These are phyloP conservation scores for Diutina sp. DNA, from an alignment of 1,139 yeast genomes.

Conservation along the genomic window DNA sequence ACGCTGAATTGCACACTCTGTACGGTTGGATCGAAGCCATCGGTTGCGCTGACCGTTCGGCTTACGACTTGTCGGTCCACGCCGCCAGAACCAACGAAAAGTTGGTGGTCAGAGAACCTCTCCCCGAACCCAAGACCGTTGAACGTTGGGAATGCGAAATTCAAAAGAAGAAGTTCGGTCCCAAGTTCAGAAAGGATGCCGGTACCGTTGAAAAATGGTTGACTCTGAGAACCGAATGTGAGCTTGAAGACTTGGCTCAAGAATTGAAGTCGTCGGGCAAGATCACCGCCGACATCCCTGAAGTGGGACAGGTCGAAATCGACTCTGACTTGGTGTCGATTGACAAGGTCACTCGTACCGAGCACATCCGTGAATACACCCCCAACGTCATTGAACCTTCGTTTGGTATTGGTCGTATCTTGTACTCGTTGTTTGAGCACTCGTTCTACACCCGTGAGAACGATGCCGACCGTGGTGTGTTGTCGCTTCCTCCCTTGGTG, in stretches of 20 bases:
- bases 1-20: slow-evolving; percentile 90
- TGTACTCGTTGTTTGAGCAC: slow-evolving; percentile 90
- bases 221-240: slow-evolving; percentile 66
- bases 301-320: slow-evolving; percentile 52
- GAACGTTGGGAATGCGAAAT: slow-evolving; percentile 76
- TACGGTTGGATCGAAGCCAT: slow-evolving; percentile 99
- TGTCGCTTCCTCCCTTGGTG: slow-evolving; percentile 89
- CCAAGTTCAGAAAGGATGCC: slow-evolving; percentile 93
- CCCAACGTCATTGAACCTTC: slow-evolving; percentile 99
- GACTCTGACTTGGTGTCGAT: slow-evolving; percentile 62
- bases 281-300: slow-evolving; percentile 50
- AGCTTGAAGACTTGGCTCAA: slow-evolving; percentile 62
- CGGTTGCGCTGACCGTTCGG: slow-evolving; percentile 99
- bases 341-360: slow-evolving; percentile 67
- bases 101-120: slow-evolving; percentile 83
- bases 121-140: slow-evolving; percentile 72
- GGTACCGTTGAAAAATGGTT: slow-evolving; percentile 82
- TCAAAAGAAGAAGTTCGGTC: slow-evolving; percentile 94
- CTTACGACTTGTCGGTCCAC: slow-evolving; percentile 93
- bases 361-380: slow-evolving; percentile 87
- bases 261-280: slow-evolving; percentile 55
- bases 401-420: slow-evolving; percentile 96
- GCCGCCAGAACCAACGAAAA: slow-evolving; percentile 91
- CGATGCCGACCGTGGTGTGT: slow-evolving; percentile 79
- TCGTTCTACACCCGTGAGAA: slow-evolving; percentile 92